Conservation (phyloP, 352 stramenopile genomes). For the Blastocystis sp. region DNA sequence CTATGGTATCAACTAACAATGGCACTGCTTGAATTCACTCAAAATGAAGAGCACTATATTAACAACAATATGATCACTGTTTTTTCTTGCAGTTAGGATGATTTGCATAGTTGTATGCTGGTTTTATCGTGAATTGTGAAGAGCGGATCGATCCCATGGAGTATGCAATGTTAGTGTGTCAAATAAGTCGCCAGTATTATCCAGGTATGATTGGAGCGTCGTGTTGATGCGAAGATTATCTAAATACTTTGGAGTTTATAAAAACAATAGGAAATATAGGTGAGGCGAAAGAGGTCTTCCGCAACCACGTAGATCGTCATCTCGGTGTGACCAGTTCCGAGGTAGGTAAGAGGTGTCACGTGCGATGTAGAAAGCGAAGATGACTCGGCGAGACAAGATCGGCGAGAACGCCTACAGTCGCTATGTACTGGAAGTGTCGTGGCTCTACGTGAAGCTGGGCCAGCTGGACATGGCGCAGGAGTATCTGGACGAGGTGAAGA, state of each 20-base stretch:
- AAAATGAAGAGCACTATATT: conserved; percentile 30
- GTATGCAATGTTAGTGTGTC: conserved; percentile 39
- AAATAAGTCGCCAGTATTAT: conserved; percentile 53
- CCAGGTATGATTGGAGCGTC: neutral
- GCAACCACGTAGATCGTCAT: conserved; percentile 5
- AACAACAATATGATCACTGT: conserved; percentile 57
- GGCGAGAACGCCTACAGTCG: conserved; percentile 40
- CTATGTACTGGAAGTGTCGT: conserved; percentile 46
- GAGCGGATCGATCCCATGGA: conserved; percentile 8
- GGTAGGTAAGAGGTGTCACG: neutral
- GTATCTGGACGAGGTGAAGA: conserved; percentile 35
- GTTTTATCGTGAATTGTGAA: conserved; percentile 41
- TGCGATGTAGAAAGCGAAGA: neutral
- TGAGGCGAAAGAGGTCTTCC: conserved; percentile 21
- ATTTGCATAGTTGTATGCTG: conserved; percentile 13
- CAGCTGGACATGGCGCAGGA: conserved; percentile 48
- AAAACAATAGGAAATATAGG: conserved; percentile 12
- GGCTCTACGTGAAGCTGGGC: conserved; percentile 41
- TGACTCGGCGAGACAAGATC: conserved; percentile 41
- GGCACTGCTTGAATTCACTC: conserved; percentile 22
- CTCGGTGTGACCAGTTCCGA: neutral
- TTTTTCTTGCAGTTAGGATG: neutral
- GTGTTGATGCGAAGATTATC: conserved; percentile 1
- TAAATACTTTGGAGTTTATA: conserved; percentile 48
- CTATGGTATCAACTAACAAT: conserved; percentile 39